A percentile compares a stretch with the other conserved stretches of the same genome.
These are phyloP conservation scores for Ichthyophthirius multifiliis DNA, from an alignment of 169 alveolate species.

Conservation along the genomic window DNA sequence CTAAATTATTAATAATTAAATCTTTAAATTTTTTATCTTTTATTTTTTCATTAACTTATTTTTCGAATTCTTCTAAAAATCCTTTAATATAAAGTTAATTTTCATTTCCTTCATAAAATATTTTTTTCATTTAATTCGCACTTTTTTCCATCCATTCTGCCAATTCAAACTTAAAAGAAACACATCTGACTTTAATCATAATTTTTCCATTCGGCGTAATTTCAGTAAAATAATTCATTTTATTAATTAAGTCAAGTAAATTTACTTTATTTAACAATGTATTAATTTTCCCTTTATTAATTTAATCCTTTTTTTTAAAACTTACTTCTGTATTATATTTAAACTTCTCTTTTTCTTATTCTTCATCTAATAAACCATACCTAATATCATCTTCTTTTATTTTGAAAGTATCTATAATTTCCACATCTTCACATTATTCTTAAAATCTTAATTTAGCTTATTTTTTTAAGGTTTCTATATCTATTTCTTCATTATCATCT, in stretches of 20 bases:
- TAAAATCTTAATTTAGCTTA: conserved; percentile 20
- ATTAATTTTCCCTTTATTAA: conserved; percentile 18
- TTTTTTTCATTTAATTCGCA: conserved; percentile 5
- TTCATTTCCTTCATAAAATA: background rate
- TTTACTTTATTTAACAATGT: conserved; percentile 8
- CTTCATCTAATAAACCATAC: conserved; percentile 9
- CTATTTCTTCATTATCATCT: conserved; percentile 2
- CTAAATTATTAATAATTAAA: conserved; percentile 33
- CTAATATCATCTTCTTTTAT: conserved; percentile 24
- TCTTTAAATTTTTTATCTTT: conserved; percentile 34
- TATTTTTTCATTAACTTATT: conserved; percentile 23
- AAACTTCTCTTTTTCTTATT: conserved; percentile 32
- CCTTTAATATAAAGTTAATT: background rate
- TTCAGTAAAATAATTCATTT: conserved; percentile 41
- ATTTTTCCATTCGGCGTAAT: conserved; percentile 52
- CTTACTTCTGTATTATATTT: conserved; percentile 14
- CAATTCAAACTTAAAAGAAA: conserved; percentile 50
- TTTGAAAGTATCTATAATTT: conserved; percentile 35
- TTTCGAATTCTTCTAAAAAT: conserved; percentile 38
- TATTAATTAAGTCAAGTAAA: conserved; percentile 14
- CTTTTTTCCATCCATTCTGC: conserved; percentile 64
- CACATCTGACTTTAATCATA: conserved; percentile 53
- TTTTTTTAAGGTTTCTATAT: background rate
- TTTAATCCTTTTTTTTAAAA: conserved; percentile 15
- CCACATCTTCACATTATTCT: conserved; percentile 48